These are phyloP conservation scores for Jaltomata sinuosa DNA, from an alignment of 257 asterid genomes.

Conservation along the genomic window DNA sequence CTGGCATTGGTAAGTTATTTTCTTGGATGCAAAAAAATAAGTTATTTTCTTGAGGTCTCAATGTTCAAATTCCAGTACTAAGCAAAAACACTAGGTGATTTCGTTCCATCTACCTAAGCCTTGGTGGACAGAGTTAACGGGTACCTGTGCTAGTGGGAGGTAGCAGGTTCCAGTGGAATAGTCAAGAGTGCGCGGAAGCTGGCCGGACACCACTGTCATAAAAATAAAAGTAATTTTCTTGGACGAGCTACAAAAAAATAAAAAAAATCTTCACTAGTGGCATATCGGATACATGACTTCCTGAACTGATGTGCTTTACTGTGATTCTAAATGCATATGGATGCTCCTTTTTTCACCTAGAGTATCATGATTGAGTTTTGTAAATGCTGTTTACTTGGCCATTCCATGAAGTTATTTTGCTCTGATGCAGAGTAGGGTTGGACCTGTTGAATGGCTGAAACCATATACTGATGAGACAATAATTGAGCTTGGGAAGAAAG, in stretches of 20 bases:
- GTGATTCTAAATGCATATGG: not conserved
- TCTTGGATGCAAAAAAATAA: not conserved
- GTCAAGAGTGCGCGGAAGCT: not conserved
- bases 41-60: not conserved
- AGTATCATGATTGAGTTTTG: not conserved
- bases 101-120: not conserved
- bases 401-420: conserved; percentile 10
- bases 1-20: not conserved
- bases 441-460: conserved; percentile 98
- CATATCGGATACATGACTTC: not conserved
- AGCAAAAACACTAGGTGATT: not conserved
- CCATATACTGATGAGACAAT: conserved; percentile 98
- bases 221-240: not conserved
- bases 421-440: conserved; percentile 94
- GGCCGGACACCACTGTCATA: not conserved
- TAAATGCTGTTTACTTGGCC: not conserved
- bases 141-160: not conserved
- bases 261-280: not conserved
- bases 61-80: not conserved
- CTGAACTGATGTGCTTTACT: not conserved
- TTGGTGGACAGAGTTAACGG: not conserved
- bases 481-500: conserved; percentile 80
- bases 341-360: not conserved
- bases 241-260: not conserved
- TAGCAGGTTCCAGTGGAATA: not conserved